phyloP scores from a whole-genome alignment of 2,329 filamentous ascomycete genomes.

The Fusarium sp. region DNA sequence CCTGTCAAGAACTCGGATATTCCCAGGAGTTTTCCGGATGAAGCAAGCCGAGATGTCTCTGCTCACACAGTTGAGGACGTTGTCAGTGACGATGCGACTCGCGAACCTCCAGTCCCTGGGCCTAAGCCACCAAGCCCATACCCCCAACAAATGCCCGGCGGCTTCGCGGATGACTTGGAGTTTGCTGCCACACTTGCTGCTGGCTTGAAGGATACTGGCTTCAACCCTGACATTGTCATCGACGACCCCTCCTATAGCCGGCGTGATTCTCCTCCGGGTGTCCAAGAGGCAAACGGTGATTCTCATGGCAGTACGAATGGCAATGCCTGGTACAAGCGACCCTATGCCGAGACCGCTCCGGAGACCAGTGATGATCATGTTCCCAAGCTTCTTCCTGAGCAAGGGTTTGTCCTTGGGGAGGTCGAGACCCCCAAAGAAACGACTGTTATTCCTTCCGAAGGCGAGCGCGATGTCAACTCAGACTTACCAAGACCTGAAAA shows the following conservation, averaged over 20 bases:
- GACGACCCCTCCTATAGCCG: constrained; percentile 73
- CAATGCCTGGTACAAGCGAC: constrained; percentile 60
- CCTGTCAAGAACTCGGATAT: constrained; percentile 22
- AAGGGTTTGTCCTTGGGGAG: constrained; percentile 64
- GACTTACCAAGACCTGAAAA: constrained; percentile 37
- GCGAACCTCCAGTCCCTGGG: constrained; percentile 66
- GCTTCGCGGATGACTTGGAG: constrained; percentile 75
- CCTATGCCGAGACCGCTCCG: constrained; percentile 63
- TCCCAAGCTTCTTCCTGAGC: constrained; percentile 49
- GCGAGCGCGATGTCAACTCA: constrained; percentile 14
- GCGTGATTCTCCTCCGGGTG: constrained; percentile 73
- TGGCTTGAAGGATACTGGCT: constrained; percentile 76
- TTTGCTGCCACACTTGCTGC: constrained; percentile 79
- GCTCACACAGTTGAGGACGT: constrained; percentile 39
- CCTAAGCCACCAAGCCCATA: constrained; percentile 68
- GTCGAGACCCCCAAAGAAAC: constrained; percentile 58
- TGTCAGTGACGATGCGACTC: constrained; percentile 57
- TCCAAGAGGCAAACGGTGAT: constrained; percentile 61
- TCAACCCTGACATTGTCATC: constrained; percentile 78
- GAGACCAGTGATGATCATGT: constrained; percentile 55
- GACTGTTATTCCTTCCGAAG: constrained; percentile 39
- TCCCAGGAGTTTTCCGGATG: constrained; percentile 34
- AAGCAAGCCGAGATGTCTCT: constrained; percentile 36
- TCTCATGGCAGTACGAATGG: constrained; percentile 53
- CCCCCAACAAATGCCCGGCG: constrained; percentile 69